A percentile compares a stretch with the other conserved stretches of the same genome.
These are phyloP conservation scores for Pelagomonas calceolata DNA, from an alignment of 108 stramenopile species.

Conservation along the genomic window DNA sequence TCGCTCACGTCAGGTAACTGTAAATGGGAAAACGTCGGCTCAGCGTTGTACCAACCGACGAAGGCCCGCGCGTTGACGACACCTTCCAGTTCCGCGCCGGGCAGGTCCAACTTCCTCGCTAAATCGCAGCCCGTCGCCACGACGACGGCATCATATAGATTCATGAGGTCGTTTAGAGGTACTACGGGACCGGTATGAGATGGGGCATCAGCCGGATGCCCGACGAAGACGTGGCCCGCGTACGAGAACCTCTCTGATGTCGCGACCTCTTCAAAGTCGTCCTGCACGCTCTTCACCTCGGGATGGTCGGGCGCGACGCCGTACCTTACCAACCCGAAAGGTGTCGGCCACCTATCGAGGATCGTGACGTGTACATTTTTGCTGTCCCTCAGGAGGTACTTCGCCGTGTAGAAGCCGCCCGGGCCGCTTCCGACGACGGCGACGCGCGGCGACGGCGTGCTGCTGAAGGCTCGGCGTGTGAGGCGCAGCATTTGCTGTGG, in stretches of 20 bases:
- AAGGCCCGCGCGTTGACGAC: slow-evolving; percentile 79
- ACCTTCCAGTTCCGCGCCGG: slow-evolving; percentile 1
- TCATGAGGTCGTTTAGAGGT: slow-evolving; percentile 30
- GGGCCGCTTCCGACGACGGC: slow-evolving; percentile 75
- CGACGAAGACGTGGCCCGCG: slow-evolving; percentile 76
- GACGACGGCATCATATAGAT: slow-evolving; percentile 67
- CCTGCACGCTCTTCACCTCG: slow-evolving; percentile 89
- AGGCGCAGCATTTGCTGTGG: too few relatives aligned
- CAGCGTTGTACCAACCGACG: slow-evolving; percentile 92
- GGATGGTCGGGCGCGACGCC: slow-evolving; percentile 98
- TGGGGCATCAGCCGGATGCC: neutral
- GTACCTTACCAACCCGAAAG: slow-evolving; percentile 82
- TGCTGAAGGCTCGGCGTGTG: too few relatives aligned
- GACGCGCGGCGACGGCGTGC: slow-evolving; percentile 21
- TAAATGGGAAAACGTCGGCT: slow-evolving; percentile 2
- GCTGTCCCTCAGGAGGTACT: slow-evolving; percentile 58
- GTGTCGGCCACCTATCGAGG: slow-evolving; percentile 73
- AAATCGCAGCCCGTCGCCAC: slow-evolving; percentile 69
- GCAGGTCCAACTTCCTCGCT: slow-evolving; percentile 5
- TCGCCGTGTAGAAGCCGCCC: slow-evolving; percentile 88
- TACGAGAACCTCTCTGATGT: slow-evolving; percentile 21
- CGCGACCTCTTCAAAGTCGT: slow-evolving; percentile 66
- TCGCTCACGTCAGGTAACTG: neutral
- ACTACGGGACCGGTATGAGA: too few relatives aligned
- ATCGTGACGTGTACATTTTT: slow-evolving; percentile 51